Evolutionary conservation across 768 basidiomycete genomes (phyloP).

Genomic region (Tephrocybe sp.): DNA sequence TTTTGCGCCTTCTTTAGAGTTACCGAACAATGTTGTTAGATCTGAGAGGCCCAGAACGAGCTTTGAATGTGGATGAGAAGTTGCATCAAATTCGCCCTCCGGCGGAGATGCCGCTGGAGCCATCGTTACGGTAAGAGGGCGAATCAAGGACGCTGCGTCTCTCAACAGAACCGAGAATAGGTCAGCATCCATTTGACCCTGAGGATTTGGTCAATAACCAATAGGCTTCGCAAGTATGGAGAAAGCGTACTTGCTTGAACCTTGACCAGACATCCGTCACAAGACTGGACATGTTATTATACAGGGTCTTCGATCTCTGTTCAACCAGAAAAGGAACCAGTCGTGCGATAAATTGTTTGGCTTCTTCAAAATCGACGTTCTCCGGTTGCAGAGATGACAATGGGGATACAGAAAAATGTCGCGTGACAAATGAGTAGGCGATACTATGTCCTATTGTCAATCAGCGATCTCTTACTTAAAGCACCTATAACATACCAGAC

Average conservation of each 20-base stretch:
- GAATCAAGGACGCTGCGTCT: slow-evolving; percentile 56
- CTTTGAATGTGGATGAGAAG: slow-evolving; percentile 38
- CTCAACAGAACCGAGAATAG: slow-evolving; percentile 53
- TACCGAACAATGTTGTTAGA: slow-evolving; percentile 41
- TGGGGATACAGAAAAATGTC: slow-evolving; percentile 60
- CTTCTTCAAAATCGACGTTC: slow-evolving; percentile 45
- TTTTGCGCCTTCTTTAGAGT: slow-evolving; percentile 4
- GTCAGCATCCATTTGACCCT: slow-evolving; percentile 38
- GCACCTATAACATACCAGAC: slow-evolving; percentile 51
- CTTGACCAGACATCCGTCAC: slow-evolving; percentile 70
- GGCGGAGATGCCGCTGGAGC: slow-evolving; percentile 14
- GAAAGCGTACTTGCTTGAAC: slow-evolving; percentile 44
- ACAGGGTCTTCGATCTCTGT: slow-evolving; percentile 54
- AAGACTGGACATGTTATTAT: slow-evolving; percentile 48
- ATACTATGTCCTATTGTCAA: slow-evolving; percentile 40
- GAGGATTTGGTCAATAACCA: not conserved
- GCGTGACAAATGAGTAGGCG: slow-evolving; percentile 66
- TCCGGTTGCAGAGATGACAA: slow-evolving; percentile 43
- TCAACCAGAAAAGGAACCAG: slow-evolving; percentile 68
- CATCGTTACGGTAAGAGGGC: slow-evolving; percentile 40
- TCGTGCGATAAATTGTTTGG: slow-evolving; percentile 45
- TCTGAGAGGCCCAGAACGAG: slow-evolving; percentile 57
- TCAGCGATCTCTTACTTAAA: not conserved
- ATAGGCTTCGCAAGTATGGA: not conserved
- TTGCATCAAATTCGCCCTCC: slow-evolving; percentile 22